Percentiles rank a stretch among this genome's conserved stretches.
These are phyloP conservation scores for Aureobasidium subglaciale DNA, from an alignment of 2,329 filamentous ascomycete species.

Conservation along the genomic window DNA sequence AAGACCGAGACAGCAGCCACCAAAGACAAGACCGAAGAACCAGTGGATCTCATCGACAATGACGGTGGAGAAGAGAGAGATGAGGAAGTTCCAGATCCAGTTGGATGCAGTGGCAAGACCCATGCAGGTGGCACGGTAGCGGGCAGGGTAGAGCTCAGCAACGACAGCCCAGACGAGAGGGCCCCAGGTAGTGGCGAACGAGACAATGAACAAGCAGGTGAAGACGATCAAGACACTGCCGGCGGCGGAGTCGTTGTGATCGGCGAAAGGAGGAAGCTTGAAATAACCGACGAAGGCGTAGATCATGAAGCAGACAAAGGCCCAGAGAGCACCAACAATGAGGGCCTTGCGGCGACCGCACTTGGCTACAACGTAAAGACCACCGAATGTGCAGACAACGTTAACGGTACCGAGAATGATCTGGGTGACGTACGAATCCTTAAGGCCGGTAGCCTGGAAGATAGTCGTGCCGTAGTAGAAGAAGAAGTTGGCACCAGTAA, in stretches of 20 bases:
- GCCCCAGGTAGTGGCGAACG: conserved; percentile 31
- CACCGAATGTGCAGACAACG: conserved; percentile 41
- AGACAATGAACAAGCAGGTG: conserved; percentile 31
- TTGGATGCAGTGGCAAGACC: conserved; percentile 38
- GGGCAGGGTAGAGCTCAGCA: conserved; percentile 29
- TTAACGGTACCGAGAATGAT: conserved; percentile 44
- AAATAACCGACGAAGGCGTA: conserved; percentile 35
- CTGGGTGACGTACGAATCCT: conserved; percentile 40
- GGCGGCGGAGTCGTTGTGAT: conserved; percentile 21
- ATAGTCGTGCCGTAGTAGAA: conserved; percentile 27
- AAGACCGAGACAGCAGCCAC: conserved; percentile 30
- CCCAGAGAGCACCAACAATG: conserved; percentile 37
- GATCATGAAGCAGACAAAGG: conserved; percentile 54
- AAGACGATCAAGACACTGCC: conserved; percentile 31
- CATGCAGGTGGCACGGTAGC: conserved; percentile 39
- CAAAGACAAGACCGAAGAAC: conserved; percentile 36
- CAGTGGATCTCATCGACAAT: conserved; percentile 33
- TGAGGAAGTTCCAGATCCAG: conserved; percentile 38
- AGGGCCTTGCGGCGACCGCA: conserved; percentile 43
- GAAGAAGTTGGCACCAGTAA: conserved; percentile 30
- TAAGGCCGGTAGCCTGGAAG: conserved; percentile 43
- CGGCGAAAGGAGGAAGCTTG: conserved; percentile 21
- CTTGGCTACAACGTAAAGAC: conserved; percentile 43
- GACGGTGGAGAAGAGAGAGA: conserved; percentile 33
- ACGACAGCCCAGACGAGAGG: conserved; percentile 30